Percentiles rank a stretch among this genome's conserved stretches.
These are phyloP conservation scores for Fusarium domesticum DNA, from an alignment of 2,329 filamentous ascomycete species.

Conservation along the genomic window DNA sequence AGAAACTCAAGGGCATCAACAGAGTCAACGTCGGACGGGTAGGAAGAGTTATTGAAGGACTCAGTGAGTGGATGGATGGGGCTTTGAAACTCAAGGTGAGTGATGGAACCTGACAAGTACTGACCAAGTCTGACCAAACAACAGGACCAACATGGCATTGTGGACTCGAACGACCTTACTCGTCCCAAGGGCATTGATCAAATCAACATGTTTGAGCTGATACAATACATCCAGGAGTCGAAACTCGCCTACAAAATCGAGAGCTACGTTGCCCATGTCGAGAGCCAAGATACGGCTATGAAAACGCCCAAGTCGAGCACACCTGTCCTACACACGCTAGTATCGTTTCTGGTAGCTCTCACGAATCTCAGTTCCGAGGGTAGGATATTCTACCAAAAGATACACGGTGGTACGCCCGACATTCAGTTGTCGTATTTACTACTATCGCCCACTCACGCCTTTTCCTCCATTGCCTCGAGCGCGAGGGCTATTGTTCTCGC, in stretches of 20 bases:
- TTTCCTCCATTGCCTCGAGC: slow-evolving; percentile 79
- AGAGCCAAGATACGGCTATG: slow-evolving; percentile 42
- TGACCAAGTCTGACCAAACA: background rate
- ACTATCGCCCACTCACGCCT: slow-evolving; percentile 86
- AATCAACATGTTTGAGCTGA: slow-evolving; percentile 87
- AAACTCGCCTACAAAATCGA: slow-evolving; percentile 94
- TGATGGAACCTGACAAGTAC: background rate
- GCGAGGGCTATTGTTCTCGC: slow-evolving; percentile 86
- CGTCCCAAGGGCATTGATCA: slow-evolving; percentile 86
- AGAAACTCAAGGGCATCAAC: slow-evolving; percentile 85
- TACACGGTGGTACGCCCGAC: slow-evolving; percentile 36
- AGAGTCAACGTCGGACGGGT: slow-evolving; percentile 87
- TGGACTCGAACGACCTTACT: slow-evolving; percentile 70
- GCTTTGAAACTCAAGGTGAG: slow-evolving; percentile 49
- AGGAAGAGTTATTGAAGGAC: slow-evolving; percentile 75
- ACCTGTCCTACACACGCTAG: slow-evolving; percentile 54
- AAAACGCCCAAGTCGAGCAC: slow-evolving; percentile 32
- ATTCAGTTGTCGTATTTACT: slow-evolving; percentile 78
- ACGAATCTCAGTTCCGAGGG: slow-evolving; percentile 80
- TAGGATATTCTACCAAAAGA: slow-evolving; percentile 61
- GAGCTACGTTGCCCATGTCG: slow-evolving; percentile 69
- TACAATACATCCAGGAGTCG: slow-evolving; percentile 84
- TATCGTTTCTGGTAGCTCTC: slow-evolving; percentile 70
- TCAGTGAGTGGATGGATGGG: slow-evolving; percentile 65
- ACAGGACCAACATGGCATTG: slow-evolving; percentile 58